Conservation (phyloP, 257 asterid genomes). For the Ilex aquifolium region DNA sequence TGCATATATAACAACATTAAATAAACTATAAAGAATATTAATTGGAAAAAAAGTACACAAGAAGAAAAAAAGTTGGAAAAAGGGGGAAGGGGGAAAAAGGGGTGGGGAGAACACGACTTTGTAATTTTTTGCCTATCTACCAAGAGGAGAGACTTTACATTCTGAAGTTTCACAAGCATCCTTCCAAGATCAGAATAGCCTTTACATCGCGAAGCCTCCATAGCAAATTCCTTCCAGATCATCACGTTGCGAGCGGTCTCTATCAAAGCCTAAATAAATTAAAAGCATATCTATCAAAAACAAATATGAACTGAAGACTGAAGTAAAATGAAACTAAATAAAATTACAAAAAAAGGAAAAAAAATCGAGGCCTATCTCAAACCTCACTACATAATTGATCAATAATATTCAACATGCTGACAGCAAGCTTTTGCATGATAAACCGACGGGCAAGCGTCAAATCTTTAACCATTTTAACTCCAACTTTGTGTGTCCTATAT, state of each 20-base stretch:
- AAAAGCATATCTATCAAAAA: conserved; percentile 13
- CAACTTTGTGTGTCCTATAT: conserved; percentile 72
- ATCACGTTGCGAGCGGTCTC: conserved; percentile 73
- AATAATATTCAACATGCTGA: conserved; percentile 70
- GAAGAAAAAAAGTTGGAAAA: conserved; percentile 10
- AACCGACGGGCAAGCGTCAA: conserved; percentile 78
- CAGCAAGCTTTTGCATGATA: conserved; percentile 90
- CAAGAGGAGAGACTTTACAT: conserved; percentile 42
- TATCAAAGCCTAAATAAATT: conserved; percentile 59
- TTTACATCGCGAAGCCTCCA: conserved; percentile 86
- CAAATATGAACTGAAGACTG: conserved; percentile 12
- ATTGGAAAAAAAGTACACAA: background rate
- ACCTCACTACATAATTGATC: conserved; percentile 88
- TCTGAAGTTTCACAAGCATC: conserved; percentile 83
- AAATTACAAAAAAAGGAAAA: background rate
- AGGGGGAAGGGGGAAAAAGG: background rate
- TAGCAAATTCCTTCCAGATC: conserved; percentile 80
- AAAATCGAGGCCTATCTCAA: conserved; percentile 11
- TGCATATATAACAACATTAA: too few relatives aligned
- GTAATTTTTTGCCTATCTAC: conserved; percentile 8
- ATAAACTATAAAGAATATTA: too few relatives aligned
- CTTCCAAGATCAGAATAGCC: conserved; percentile 81
- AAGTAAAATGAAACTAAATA: conserved; percentile 5
- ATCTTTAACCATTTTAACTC: conserved; percentile 71
- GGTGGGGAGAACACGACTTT: background rate